phyloP scores from a whole-genome alignment of 495 filamentous ascomycete genomes.

The Talaromyces adpressus region DNA sequence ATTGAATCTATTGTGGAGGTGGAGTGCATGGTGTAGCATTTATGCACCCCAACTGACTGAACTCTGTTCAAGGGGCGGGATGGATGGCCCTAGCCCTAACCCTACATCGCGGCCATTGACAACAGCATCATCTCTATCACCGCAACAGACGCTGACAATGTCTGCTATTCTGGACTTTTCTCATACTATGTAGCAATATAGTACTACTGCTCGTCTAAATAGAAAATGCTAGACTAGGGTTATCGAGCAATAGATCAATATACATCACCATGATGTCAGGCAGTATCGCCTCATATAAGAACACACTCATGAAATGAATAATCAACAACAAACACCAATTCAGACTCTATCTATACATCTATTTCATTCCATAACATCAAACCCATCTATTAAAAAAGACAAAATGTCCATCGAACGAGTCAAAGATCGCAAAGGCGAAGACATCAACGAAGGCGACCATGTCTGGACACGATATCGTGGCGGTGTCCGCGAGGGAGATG shows the following conservation, averaged over 20 bases:
- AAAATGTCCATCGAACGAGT: conserved; percentile 12
- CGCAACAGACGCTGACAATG: neutral
- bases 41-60: neutral
- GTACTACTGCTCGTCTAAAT: neutral
- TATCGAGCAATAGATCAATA: neutral
- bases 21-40: neutral
- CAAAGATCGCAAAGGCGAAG: conserved; percentile 14
- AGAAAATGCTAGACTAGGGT: neutral
- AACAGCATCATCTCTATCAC: neutral
- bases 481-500: conserved; percentile 17
- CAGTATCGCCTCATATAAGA: neutral
- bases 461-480: conserved; percentile 15
- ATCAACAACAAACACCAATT: neutral
- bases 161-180: neutral
- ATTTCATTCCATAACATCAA: no score
- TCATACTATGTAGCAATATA: neutral
- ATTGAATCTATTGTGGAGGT: neutral
- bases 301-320: neutral
- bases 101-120: neutral
- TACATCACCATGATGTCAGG: conserved; percentile 6
- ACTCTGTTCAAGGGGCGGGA: neutral
- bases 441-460: conserved; percentile 14
- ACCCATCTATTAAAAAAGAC: neutral
- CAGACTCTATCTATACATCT: neutral
- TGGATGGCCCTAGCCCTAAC: neutral